A percentile compares a stretch with the other conserved stretches of the same genome.
Evolutionary conservation across 768 basidiomycete genomes (phyloP).

Genomic region (Hygrocybe punicea): DNA sequence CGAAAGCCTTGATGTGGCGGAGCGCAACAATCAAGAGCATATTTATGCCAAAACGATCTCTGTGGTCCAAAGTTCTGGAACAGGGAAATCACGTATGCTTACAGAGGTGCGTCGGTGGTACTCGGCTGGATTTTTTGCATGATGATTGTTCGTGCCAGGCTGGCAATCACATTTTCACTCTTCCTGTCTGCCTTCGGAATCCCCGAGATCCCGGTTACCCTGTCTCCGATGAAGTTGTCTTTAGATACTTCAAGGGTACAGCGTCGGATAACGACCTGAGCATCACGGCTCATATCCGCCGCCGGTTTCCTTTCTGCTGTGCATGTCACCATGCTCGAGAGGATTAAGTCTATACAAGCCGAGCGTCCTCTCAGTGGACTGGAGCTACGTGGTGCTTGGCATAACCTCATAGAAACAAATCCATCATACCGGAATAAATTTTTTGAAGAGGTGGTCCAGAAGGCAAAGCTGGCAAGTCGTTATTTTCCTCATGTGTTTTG

Average conservation of each 20-base stretch:
- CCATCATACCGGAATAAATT: not conserved
- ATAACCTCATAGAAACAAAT: slow-evolving; percentile 12
- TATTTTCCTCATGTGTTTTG: not conserved
- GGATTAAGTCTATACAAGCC: slow-evolving; percentile 1
- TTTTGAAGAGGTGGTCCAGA: not conserved
- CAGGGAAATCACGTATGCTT: slow-evolving; percentile 18
- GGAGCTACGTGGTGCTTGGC: slow-evolving; percentile 13
- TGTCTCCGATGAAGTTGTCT: slow-evolving; percentile 6
- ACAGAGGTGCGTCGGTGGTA: slow-evolving; percentile 11
- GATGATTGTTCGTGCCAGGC: slow-evolving; percentile 6
- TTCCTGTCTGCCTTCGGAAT: slow-evolving; percentile 17
- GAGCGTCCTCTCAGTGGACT: not conserved
- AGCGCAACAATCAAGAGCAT: not conserved
- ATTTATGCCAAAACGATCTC: slow-evolving; percentile 12
- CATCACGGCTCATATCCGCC: not conserved
- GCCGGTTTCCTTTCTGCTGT: slow-evolving; percentile 14
- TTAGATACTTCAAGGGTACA: slow-evolving; percentile 8
- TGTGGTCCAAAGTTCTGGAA: slow-evolving; percentile 20
- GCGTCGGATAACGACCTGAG: slow-evolving; percentile 6
- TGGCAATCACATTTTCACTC: slow-evolving; percentile 13
- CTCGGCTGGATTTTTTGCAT: not conserved
- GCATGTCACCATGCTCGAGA: slow-evolving; percentile 10
- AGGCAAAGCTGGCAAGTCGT: not conserved
- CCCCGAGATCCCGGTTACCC: slow-evolving; percentile 11
- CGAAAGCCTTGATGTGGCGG: not conserved